These are phyloP conservation scores for Trichoderma citrinoviride DNA, from an alignment of 2,329 filamentous ascomycete species.

Conservation along the genomic window DNA sequence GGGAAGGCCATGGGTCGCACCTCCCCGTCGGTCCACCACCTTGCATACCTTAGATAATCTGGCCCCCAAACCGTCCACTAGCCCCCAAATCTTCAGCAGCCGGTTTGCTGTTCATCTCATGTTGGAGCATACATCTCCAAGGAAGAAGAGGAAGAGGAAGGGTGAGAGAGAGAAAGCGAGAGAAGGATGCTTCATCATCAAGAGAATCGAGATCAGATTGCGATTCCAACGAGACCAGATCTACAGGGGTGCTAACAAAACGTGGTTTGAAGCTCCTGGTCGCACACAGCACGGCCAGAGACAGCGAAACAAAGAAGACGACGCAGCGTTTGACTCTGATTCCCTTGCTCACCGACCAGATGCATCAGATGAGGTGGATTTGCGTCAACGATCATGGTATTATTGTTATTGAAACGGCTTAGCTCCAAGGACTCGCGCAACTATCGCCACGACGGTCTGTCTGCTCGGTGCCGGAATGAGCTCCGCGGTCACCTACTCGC, in stretches of 20 bases:
- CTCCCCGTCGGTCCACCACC: neutral
- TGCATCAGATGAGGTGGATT: neutral
- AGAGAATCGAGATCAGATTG: constrained; percentile 9
- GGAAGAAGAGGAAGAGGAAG: neutral
- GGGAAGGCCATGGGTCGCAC: neutral
- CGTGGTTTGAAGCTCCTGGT: neutral
- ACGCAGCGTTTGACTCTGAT: neutral
- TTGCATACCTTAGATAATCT: neutral
- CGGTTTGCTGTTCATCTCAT: constrained; percentile 12
- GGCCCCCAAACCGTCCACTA: constrained; percentile 11
- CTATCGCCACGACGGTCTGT: neutral
- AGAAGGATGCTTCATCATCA: neutral
- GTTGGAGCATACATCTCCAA: neutral
- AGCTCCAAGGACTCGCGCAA: neutral
- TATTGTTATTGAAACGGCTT: neutral
- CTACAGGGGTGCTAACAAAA: neutral
- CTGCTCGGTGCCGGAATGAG: neutral
- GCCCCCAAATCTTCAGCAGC: constrained; percentile 15
- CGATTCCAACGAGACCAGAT: neutral
- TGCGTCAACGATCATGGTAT: neutral
- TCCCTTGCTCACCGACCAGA: neutral
- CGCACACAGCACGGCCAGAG: neutral
- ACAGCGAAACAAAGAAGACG: neutral
- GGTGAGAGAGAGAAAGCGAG: neutral
- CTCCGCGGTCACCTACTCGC: neutral